Evolutionary conservation across 208 protist species (phyloP), one percentile per base, ranked within the genome.

Genomic region (Leptomonas pyrrhocoris): DNA sequence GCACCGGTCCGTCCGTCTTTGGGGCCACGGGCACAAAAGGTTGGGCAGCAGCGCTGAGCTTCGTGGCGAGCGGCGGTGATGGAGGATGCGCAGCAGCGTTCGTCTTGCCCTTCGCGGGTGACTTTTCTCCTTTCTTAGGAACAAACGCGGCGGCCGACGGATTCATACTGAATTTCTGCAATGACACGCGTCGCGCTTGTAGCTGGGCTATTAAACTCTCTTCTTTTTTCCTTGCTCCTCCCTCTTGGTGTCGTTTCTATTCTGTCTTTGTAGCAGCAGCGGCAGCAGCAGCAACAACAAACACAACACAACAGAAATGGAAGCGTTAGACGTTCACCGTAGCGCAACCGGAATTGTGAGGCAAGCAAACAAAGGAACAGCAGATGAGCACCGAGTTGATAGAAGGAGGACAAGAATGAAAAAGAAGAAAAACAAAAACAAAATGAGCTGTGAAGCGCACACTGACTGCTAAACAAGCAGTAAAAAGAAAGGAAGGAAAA

Each of bases 81-180:
- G 71, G 66, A 34, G 68, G 66, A 21, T 57, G 40, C 19, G 40
- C 18, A 15, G 54, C 48, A 11, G 38, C 40, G 62, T 19, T 48
- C 38, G 21, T n/a, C 45, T 71, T 51, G 28, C 19, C 40, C 42
- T 49, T 38, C 28, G 46, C 55, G 43, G 34, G 13, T 38, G 36
- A 49, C 13, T 56, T 34, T 0, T 68, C 46, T 38, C 53, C 45
- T 58, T 63, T 49, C 19, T 55, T 28, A 19, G 85, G 85, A 12
- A 90, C 71, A 68, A 89, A 92, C 13, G 82, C 81, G 34, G 81
- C 67, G 15, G 86, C 86, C 61, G 80, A 68, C 51, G 86, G 83
- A 70, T 89, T 86, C 83, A 92, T 82, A 4, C 25, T 73, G 23
- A 19, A 43, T 58, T 45, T 53, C 57, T 31, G 25, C 19, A 36